Evolutionary conservation across 176 grass and related monocot genomes (phyloP).

Genomic region (Carex scoparia): DNA sequence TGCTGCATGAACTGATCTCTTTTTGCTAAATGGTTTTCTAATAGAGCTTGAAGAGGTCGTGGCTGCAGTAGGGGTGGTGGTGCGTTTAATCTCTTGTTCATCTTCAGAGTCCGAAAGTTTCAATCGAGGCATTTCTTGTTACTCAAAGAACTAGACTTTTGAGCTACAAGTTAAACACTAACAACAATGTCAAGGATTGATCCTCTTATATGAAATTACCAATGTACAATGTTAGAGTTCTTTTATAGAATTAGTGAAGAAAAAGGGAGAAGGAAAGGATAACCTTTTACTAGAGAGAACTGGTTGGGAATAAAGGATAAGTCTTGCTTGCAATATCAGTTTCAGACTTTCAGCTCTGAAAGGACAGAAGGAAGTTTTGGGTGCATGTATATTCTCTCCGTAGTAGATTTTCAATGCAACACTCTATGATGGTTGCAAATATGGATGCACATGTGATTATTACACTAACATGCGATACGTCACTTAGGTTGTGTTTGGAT

Average conservation of each 20-base stretch:
- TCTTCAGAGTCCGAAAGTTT: conserved; percentile 38
- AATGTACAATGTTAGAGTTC: neutral
- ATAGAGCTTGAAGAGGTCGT: neutral
- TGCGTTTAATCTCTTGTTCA: neutral
- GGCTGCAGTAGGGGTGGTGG: neutral
- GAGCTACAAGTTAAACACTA: neutral
- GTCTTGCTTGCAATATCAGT: conserved; percentile 4
- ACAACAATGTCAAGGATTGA: neutral
- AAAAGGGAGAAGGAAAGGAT: conserved; percentile 42
- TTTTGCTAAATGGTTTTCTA: conserved; percentile 13
- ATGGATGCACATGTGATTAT: neutral
- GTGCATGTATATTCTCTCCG: neutral
- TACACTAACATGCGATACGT: neutral
- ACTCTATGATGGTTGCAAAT: neutral
- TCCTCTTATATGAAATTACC: conserved; percentile 15
- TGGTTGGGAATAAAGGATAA: conserved; percentile 12
- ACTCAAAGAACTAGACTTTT: neutral
- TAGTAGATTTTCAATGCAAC: neutral
- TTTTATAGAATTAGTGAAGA: neutral
- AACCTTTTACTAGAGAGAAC: conserved; percentile 32
- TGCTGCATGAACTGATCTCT: conserved; percentile 34
- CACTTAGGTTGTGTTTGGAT: too few relatives aligned
- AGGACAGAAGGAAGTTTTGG: neutral
- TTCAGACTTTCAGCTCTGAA: neutral
- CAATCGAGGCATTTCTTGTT: conserved; percentile 30